Percentiles rank a stretch among this genome's conserved stretches.
Conservation (phyloP, 345 rosid species). For the Acer campestre region DNA sequence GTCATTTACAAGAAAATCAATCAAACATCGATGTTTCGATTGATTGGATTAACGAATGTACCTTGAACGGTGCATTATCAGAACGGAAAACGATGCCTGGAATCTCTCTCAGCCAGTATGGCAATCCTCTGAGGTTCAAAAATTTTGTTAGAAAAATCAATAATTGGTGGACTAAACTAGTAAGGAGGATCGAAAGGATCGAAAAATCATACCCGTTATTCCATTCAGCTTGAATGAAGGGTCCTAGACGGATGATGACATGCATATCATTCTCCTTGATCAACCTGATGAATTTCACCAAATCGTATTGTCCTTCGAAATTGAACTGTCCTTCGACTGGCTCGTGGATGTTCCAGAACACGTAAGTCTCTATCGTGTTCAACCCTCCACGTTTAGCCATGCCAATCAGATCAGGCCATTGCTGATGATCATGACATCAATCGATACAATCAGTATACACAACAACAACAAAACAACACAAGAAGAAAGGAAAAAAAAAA, state of each 20-base stretch:
- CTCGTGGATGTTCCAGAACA: constrained; percentile 70
- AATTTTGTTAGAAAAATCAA: background rate
- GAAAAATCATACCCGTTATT: constrained; percentile 71
- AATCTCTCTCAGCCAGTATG: constrained; percentile 87
- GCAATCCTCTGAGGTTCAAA: constrained; percentile 66
- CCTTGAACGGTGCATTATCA: constrained; percentile 82
- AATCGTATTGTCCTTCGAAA: constrained; percentile 66
- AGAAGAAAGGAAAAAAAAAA: background rate
- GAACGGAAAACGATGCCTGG: constrained; percentile 69
- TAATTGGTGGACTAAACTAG: background rate
- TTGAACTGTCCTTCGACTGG: constrained; percentile 65
- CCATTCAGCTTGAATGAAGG: constrained; percentile 97
- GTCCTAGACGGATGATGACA: constrained; percentile 75
- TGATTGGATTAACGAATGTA: constrained; percentile 23
- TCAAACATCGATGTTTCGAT: too few species aligned
- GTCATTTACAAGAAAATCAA: background rate
- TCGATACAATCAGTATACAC: too few species aligned
- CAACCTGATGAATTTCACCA: constrained; percentile 76
- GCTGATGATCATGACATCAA: constrained; percentile 27
- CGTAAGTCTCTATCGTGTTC: constrained; percentile 63
- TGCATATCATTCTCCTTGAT: constrained; percentile 58
- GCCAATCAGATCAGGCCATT: constrained; percentile 50
- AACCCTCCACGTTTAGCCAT: constrained; percentile 62
- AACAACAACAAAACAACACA: too few species aligned
- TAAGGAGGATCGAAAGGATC: background rate